phyloP scores from a whole-genome alignment of 257 asterid genomes.

The Craterostigma plantagineum region DNA sequence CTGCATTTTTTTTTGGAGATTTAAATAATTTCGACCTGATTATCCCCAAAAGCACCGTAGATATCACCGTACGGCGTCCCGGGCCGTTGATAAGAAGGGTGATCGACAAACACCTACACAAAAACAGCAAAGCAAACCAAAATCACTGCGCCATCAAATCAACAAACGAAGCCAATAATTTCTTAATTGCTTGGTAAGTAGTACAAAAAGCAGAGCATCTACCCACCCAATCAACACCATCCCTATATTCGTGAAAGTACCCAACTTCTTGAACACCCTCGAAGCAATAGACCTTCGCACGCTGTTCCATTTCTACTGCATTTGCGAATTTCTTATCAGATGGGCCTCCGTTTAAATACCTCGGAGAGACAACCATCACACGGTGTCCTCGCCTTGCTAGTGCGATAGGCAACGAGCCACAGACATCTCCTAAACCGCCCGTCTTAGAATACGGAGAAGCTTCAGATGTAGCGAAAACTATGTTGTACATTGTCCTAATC shows the following conservation, averaged over 20 bases:
- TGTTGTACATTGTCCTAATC: constrained; percentile 22
- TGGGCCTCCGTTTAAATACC: constrained; percentile 44
- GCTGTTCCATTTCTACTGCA: constrained; percentile 34
- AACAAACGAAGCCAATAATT: neutral
- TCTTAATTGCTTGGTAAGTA: constrained; percentile 5
- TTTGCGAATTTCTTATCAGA: constrained; percentile 39
- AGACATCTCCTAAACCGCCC: constrained; percentile 97
- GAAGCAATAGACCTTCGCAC: constrained; percentile 41
- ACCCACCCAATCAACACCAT: constrained; percentile 96
- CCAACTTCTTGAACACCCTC: constrained; percentile 66
- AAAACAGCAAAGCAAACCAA: neutral
- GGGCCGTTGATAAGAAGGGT: constrained; percentile 66
- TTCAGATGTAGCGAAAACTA: constrained; percentile 70
- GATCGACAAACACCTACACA: constrained; percentile 75
- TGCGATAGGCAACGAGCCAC: constrained; percentile 92
- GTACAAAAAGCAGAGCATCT: neutral
- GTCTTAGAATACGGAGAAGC: constrained; percentile 97
- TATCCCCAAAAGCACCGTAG: constrained; percentile 91
- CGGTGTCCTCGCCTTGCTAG: constrained; percentile 81
- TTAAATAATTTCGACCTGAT: constrained; percentile 40
- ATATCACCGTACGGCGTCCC: constrained; percentile 93
- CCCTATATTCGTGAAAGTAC: constrained; percentile 77
- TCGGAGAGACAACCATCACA: constrained; percentile 89
- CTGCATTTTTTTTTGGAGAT: too few relatives aligned
- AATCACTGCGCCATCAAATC: neutral